These are phyloP conservation scores for Tieghemiomyces parasiticus DNA, from an alignment of 192 early-diverging fungal genomes.

Conservation along the genomic window DNA sequence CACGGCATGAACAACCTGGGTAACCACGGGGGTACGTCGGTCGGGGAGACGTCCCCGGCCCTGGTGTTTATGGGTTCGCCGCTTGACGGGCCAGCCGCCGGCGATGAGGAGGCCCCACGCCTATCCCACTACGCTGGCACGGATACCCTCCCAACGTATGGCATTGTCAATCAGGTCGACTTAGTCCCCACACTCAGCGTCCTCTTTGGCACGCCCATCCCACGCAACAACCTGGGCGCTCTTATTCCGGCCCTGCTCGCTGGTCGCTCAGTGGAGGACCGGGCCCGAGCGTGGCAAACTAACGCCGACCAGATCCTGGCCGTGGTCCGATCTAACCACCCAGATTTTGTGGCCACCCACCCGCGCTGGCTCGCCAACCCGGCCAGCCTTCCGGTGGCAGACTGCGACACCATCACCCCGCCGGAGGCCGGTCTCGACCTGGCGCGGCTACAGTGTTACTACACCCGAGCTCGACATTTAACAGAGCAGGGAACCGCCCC, in stretches of 20 bases:
- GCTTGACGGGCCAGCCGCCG: neutral
- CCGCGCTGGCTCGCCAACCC: neutral
- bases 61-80: slow-evolving; percentile 29
- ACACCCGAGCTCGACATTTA: slow-evolving; percentile 16
- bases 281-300: slow-evolving; percentile 36
- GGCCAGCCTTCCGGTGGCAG: neutral
- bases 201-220: slow-evolving; percentile 34
- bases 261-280: slow-evolving; percentile 15
- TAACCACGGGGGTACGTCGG: slow-evolving; percentile 33
- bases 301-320: slow-evolving; percentile 44
- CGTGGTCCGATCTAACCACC: slow-evolving; percentile 21
- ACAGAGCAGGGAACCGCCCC: slow-evolving; percentile 8
- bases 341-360: slow-evolving; percentile 6
- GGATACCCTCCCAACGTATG: slow-evolving; percentile 17
- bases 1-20: slow-evolving; percentile 71
- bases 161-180: slow-evolving; percentile 27
- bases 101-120: neutral
- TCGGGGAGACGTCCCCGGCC: slow-evolving; percentile 30
- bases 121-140: slow-evolving; percentile 13
- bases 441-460: slow-evolving; percentile 19
- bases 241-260: slow-evolving; percentile 23
- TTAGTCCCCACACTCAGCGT: slow-evolving; percentile 28
- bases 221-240: slow-evolving; percentile 29
- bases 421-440: slow-evolving; percentile 1
- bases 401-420: slow-evolving; percentile 4